phyloP scores from a whole-genome alignment of 106 monocot species.

The Allium sativum region DNA sequence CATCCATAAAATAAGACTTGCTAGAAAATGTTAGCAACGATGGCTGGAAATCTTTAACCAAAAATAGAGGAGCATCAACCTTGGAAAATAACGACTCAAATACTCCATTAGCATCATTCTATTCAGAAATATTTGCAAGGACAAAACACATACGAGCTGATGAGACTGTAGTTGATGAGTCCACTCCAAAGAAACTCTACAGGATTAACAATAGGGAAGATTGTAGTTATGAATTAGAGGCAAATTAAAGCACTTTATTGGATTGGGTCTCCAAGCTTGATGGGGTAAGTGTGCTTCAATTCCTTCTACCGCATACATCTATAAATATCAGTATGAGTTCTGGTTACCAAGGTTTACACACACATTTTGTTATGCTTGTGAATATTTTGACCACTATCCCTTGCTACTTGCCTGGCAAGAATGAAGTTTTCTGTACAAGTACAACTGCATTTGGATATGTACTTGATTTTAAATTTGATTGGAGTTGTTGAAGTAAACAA shows the following conservation, averaged over 20 bases:
- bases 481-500: neutral
- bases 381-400: too few species aligned
- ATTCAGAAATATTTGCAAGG: neutral
- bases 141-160: constrained; percentile 14
- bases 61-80: constrained; percentile 6
- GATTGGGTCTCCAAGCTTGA: constrained; percentile 39
- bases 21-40: neutral
- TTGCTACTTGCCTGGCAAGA: too few species aligned
- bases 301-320: neutral
- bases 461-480: too few species aligned
- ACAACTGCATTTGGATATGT: too few species aligned
- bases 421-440: too few species aligned
- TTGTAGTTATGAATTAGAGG: constrained; percentile 9
- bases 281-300: constrained; percentile 28
- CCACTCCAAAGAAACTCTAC: constrained; percentile 32
- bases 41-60: neutral
- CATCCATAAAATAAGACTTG: constrained; percentile 3
- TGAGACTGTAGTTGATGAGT: constrained; percentile 7
- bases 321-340: too few species aligned
- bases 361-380: too few species aligned
- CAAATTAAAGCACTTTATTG: constrained; percentile 34
- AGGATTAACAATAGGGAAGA: constrained; percentile 6
- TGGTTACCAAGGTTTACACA: too few species aligned
- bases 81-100: neutral
- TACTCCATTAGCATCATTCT: neutral